phyloP scores from a whole-genome alignment of 441 rosid species.

The Populus hybrid region DNA sequence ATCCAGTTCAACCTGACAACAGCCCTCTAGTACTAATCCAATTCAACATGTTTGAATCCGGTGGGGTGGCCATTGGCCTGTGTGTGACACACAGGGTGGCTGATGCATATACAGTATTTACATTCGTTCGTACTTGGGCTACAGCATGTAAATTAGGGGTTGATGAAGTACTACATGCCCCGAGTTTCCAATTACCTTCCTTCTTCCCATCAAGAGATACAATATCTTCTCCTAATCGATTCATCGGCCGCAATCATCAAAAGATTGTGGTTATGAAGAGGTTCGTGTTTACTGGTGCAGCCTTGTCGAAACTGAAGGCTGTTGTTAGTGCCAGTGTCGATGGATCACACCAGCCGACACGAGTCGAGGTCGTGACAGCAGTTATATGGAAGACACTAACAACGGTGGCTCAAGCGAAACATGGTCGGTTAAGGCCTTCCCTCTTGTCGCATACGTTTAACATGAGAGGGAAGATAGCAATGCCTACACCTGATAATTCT shows the following conservation, averaged over 20 bases:
- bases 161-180: not conserved
- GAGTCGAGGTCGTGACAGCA: not conserved
- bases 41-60: not conserved
- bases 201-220: constrained; percentile 3
- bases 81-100: not conserved
- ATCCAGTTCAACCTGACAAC: not conserved
- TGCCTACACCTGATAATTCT: not conserved
- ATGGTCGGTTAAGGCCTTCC: constrained; percentile 1
- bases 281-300: not conserved
- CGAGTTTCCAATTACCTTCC: not conserved
- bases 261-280: not conserved
- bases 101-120: not conserved
- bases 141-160: not conserved
- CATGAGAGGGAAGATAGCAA: not conserved
- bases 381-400: not conserved
- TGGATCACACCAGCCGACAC: not conserved
- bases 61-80: not conserved
- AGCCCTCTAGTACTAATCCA: not conserved
- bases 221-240: not conserved
- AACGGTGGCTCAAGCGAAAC: not conserved
- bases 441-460: not conserved
- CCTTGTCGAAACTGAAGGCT: not conserved
- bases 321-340: not conserved
- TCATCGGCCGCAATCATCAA: not conserved
- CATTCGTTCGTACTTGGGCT: not conserved